Conservation (phyloP, 345 rosid genomes). For the Pelargonium nanum region DNA sequence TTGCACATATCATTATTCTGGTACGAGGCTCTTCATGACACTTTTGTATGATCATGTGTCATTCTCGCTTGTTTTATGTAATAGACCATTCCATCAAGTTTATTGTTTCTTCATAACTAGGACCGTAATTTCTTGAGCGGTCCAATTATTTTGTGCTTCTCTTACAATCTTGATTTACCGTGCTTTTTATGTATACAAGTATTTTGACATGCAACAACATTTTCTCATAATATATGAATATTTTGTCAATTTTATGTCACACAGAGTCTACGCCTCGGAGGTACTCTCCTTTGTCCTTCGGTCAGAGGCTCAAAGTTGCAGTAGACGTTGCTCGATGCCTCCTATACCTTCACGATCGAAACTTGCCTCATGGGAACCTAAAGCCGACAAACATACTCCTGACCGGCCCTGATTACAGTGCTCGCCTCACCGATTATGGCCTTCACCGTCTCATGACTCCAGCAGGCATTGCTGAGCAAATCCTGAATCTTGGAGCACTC, state of each 20-base stretch:
- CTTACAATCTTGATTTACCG: slow-evolving; percentile 3
- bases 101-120: too few species aligned
- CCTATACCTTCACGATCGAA: slow-evolving; percentile 71
- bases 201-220: not conserved
- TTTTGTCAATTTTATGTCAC: slow-evolving; percentile 7
- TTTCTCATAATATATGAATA: not conserved
- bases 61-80: too few species aligned
- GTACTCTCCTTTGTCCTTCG: slow-evolving; percentile 61
- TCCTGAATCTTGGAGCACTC: slow-evolving; percentile 77
- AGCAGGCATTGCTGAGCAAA: slow-evolving; percentile 78
- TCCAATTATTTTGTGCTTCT: not conserved
- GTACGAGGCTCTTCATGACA: too few species aligned
- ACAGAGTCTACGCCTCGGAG: slow-evolving; percentile 94
- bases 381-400: slow-evolving; percentile 81
- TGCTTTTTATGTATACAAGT: slow-evolving; percentile 3
- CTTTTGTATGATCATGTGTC: too few species aligned
- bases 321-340: slow-evolving; percentile 70
- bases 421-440: slow-evolving; percentile 59
- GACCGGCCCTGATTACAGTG: slow-evolving; percentile 36
- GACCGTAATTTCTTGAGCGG: too few species aligned
- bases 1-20: too few species aligned
- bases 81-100: too few species aligned
- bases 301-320: slow-evolving; percentile 68
- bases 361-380: slow-evolving; percentile 74
- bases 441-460: slow-evolving; percentile 83